phyloP scores from a whole-genome alignment of 331 rosid species.

The Pyrus hybrid region DNA sequence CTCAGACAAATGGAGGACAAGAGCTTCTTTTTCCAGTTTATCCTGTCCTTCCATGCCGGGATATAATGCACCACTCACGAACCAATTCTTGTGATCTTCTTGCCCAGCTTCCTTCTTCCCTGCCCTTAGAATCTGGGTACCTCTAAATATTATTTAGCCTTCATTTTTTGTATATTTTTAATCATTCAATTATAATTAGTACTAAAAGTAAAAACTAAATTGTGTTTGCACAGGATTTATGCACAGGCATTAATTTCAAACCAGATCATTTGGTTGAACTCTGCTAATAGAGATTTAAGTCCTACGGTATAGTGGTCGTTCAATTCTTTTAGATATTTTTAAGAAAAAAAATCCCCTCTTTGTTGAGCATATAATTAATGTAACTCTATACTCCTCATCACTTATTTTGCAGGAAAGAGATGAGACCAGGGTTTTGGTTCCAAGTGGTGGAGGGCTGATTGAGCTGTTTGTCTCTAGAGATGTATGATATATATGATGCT shows the following conservation, averaged over 20 bases:
- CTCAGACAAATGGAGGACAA: conserved; percentile 43
- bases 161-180: background rate
- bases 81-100: conserved; percentile 59
- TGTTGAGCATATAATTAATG: background rate
- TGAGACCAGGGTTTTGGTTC: conserved; percentile 76
- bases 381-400: background rate
- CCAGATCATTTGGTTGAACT: conserved; percentile 67
- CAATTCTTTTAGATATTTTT: background rate
- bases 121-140: conserved; percentile 72
- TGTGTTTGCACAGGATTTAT: conserved; percentile 43
- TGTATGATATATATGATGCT: conserved; percentile 19
- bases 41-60: conserved; percentile 59
- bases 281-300: conserved; percentile 36
- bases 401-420: conserved; percentile 49
- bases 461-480: conserved; percentile 72
- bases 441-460: conserved; percentile 61
- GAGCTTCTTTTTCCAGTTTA: conserved; percentile 55
- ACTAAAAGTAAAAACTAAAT: background rate
- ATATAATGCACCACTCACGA: conserved; percentile 54
- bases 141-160: background rate
- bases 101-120: conserved; percentile 50
- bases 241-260: conserved; percentile 61
- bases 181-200: background rate
- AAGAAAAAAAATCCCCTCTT: too few relatives aligned
- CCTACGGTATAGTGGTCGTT: background rate